Evolutionary conservation across 331 rosid species (phyloP).

Genomic region (Saraca asoca): DNA sequence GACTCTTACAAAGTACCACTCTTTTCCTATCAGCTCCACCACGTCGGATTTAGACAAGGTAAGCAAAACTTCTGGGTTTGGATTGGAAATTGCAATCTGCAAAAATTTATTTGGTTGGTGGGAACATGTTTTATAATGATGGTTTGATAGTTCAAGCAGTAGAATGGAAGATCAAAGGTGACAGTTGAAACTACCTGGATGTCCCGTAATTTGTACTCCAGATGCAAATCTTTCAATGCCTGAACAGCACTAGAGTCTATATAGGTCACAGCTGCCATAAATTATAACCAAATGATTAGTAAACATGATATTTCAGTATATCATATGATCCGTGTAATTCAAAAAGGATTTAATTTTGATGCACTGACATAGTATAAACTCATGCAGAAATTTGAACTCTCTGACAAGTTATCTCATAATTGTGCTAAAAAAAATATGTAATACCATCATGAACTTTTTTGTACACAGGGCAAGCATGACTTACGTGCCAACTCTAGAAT

Average conservation of each 20-base stretch:
- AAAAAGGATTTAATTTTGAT: no score
- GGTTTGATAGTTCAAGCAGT: constrained; percentile 3
- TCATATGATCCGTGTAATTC: constrained; percentile 12
- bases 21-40: constrained; percentile 89
- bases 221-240: constrained; percentile 86
- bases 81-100: constrained; percentile 95
- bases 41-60: constrained; percentile 74
- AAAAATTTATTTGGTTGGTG: constrained; percentile 28
- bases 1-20: constrained; percentile 95
- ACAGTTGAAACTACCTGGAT: constrained; percentile 69
- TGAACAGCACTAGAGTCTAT: constrained; percentile 94
- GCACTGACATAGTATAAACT: no score
- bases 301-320: constrained; percentile 14
- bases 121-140: not conserved
- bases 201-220: constrained; percentile 86
- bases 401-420: constrained; percentile 19
- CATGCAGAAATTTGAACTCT: not conserved
- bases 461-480: constrained; percentile 44
- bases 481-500: constrained; percentile 96
- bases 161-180: constrained; percentile 1
- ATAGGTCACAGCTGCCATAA: constrained; percentile 83
- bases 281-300: constrained; percentile 27
- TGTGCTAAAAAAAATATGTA: constrained; percentile 17
- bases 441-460: constrained; percentile 18
- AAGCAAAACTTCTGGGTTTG: constrained; percentile 73